Evolutionary conservation across 495 filamentous ascomycete genomes (phyloP), one percentile per base, ranked within the genome.

Genomic region (Penicillium maclennaniae): DNA sequence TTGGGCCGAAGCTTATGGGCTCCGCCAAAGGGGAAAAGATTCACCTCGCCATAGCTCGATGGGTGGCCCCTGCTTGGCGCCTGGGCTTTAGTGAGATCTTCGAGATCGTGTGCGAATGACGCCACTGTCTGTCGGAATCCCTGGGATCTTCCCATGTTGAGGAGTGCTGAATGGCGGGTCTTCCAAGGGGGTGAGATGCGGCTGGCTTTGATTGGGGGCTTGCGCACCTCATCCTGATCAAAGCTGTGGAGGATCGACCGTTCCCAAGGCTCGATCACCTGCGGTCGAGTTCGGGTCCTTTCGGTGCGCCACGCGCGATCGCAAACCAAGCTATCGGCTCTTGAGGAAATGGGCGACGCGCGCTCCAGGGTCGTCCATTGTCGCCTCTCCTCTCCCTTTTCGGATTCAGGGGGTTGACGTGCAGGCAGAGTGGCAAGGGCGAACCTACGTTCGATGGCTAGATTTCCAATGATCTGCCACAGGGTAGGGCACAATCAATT

Each of bases 51-150:
- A 58, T 36, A 42, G 52, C 42, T 42, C 56, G 45, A 48, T 10
- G 31, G 39, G 58, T 65, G 58, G 59, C 53, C 61, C 59, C 44
- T 50, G 61, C 59, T 51, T 53, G 47, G 23, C 42, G 16, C 42
- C 48, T 15, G 44, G 42, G 16, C 21, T 43, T 45, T 41, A 16
- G 20, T 34, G 43, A 59, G 58, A 65, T 65, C 50, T 45, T 23
- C 31, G 31, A 51, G 60, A 50, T 58, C 40, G 41, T 55, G 45
- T 45, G 31, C 19, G 49, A 1, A 15, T 45, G 42, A 52, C 42
- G 31, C 27, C n/a, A 45, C 10, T 34, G 14, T 2, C 15, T 14
- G 31, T n/a, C n/a, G 4, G 31, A 12, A 34, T 34, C 31, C 31
- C 31, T 34, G 10, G 28, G 3, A 14, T 34, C 15, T 14, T 14